Evolutionary conservation across 176 grass and related monocot genomes (phyloP), one percentile per base, ranked within the genome.

Genomic region (Alloteropsis semialata): DNA sequence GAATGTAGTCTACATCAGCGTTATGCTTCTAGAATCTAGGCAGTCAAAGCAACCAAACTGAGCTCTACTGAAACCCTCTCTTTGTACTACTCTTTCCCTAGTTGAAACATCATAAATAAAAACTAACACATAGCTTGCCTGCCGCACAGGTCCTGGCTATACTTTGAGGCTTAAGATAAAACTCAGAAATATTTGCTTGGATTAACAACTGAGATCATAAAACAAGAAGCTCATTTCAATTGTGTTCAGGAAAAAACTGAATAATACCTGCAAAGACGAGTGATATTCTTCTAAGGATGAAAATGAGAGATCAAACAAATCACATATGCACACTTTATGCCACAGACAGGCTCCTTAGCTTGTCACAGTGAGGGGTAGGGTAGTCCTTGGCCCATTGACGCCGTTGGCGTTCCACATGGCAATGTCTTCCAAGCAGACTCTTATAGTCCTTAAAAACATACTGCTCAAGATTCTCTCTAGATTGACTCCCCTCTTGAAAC

Each of bases 361-460:
- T 92, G 81, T 94, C 95, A 76, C 95, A 97, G 81, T 92, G 15
- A 81, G 92, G 90, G 65, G 88, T 94, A 38, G 92, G 92, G 72
- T 92, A 91, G 72, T 46, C 74, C 67, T 73, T 84, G 73, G 65
- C 77, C 95, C 95, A 94, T 55, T 85, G 85, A 37, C 70, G 73
- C 27, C 92, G 86, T 77, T 91, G 85, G 64, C 88, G 54, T 86
- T 97, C 95, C 37, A 81, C 77, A 66, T 81, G 88, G 67, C 95
- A 97, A 75, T 89, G 72, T 76, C 84, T 89, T 81, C 77, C 64
- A 33, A 92, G 87, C 50, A 91, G 29, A 50, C 69, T 59, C 82
- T 77, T 97, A 63, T 92, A 92, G 74, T 97, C 92, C 56, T 55
- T 92, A n/a, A 97, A 76, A 86, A 97, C 84, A 60, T 87, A 21